These are phyloP conservation scores for Dalbergia cultrata DNA, from an alignment of 306 rosid genomes.

Conservation along the genomic window DNA sequence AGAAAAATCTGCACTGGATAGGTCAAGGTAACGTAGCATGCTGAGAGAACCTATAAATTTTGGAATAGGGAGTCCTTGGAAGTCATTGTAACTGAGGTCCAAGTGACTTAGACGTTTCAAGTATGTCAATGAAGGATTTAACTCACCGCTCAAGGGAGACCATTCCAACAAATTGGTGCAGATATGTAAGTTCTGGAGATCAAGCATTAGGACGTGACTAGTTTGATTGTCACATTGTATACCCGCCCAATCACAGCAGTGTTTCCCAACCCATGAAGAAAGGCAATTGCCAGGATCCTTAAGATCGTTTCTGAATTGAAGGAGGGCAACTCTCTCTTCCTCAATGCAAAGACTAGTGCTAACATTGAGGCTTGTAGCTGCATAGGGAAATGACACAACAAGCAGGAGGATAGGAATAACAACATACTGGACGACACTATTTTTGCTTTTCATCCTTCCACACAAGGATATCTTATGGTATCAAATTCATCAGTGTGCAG, in stretches of 20 bases:
- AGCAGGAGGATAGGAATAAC: not conserved
- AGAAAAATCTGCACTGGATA: too few species aligned
- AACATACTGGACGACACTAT: not conserved
- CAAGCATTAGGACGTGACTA: slow-evolving; percentile 29
- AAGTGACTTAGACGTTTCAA: not conserved
- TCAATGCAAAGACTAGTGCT: slow-evolving; percentile 35
- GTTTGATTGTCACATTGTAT: slow-evolving; percentile 43
- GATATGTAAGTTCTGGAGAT: not conserved
- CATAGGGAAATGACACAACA: not conserved
- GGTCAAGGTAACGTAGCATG: too few species aligned
- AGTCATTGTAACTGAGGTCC: slow-evolving; percentile 14
- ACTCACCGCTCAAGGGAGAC: not conserved
- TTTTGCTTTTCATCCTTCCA: slow-evolving; percentile 16
- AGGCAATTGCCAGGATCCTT: slow-evolving; percentile 28
- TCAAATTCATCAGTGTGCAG: not conserved
- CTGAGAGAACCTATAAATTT: too few species aligned
- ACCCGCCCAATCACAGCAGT: slow-evolving; percentile 24
- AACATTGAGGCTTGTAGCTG: slow-evolving; percentile 3
- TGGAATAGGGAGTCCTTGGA: not conserved
- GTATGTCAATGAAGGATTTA: slow-evolving; percentile 40
- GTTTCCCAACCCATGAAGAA: slow-evolving; percentile 43
- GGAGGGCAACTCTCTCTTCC: slow-evolving; percentile 42
- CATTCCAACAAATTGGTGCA: not conserved
- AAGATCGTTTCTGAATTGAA: slow-evolving; percentile 34
- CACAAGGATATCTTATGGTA: not conserved